Conservation (phyloP, 345 rosid genomes). For the Triadica sebifera region DNA sequence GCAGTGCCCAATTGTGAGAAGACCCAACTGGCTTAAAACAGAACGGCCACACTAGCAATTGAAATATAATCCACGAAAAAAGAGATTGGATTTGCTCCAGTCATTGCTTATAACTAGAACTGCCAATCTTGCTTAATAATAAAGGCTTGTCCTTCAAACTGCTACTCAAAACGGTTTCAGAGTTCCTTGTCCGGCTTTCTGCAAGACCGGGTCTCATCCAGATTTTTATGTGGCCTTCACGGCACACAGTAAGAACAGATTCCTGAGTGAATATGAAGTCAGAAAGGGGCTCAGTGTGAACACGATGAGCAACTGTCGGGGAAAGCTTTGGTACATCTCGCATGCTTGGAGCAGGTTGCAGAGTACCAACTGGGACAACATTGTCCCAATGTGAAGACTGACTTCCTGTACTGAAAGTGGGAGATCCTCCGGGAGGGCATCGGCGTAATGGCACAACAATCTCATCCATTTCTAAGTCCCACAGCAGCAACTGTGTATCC, state of each 20-base stretch:
- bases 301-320: conserved; percentile 81
- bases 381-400: conserved; percentile 99
- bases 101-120: conserved; percentile 68
- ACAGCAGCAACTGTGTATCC: conserved; percentile 93
- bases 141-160: conserved; percentile 68
- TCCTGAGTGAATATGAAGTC: conserved; percentile 87
- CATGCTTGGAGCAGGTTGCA: conserved; percentile 93
- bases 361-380: conserved; percentile 61
- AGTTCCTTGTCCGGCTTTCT: conserved; percentile 56
- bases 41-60: conserved; percentile 30
- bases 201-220: conserved; percentile 82
- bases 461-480: conserved; percentile 99
- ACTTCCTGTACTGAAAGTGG: conserved; percentile 93
- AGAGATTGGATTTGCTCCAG: conserved; percentile 19
- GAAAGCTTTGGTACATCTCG: conserved; percentile 93
- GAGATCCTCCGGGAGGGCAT: conserved; percentile 90
- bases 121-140: conserved; percentile 53
- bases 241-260: conserved; percentile 79
- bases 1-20: conserved; percentile 23
- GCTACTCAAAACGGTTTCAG: conserved; percentile 53
- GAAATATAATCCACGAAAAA: conserved; percentile 28
- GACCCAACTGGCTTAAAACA: conserved; percentile 27
- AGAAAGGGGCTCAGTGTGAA: conserved; percentile 90
- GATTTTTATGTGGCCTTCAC: conserved; percentile 92
- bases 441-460: conserved; percentile 94